A percentile compares a stretch with the other conserved stretches of the same genome.
These are phyloP conservation scores for Cyanidiococcus yangmingshanensis DNA, from an alignment of 23 red algal species.

Conservation along the genomic window DNA sequence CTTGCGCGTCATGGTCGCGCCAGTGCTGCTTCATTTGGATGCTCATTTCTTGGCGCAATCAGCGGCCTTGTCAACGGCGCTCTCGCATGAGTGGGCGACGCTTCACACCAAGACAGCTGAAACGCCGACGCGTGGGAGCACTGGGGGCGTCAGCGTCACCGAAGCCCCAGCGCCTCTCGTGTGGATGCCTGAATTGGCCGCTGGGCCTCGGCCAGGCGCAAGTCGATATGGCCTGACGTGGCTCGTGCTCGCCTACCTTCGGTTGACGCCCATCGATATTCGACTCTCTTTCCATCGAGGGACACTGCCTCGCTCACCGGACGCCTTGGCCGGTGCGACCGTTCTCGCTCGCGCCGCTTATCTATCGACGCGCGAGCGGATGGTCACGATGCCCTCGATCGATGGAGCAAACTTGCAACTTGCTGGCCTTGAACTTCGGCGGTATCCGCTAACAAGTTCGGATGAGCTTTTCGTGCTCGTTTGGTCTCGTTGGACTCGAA, in stretches of 20 bases:
- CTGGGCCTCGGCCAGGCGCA: not conserved
- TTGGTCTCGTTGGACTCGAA: not conserved
- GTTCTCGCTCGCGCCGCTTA: not conserved
- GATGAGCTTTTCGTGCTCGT: not conserved
- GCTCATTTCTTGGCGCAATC: not conserved
- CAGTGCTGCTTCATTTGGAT: not conserved
- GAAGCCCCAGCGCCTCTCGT: not conserved
- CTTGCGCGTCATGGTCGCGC: not conserved
- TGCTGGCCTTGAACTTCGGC: not conserved
- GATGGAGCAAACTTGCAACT: not conserved
- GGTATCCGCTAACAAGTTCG: not conserved
- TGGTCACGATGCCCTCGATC: not conserved
- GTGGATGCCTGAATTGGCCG: not conserved
- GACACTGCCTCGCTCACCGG: not conserved
- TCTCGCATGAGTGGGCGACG: not conserved
- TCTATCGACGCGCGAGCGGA: not conserved
- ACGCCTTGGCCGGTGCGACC: not conserved
- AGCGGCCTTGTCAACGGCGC: not conserved
- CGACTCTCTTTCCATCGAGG: not conserved
- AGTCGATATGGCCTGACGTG: not conserved
- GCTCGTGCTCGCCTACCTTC: not conserved
- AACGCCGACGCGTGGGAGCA: not conserved
- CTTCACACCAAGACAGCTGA: not conserved
- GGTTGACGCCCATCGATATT: not conserved
- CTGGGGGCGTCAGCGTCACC: not conserved